A percentile compares a stretch with the other conserved stretches of the same genome.
These are phyloP conservation scores for Candida railenensis DNA, from an alignment of 805 yeast species.

Conservation along the genomic window DNA sequence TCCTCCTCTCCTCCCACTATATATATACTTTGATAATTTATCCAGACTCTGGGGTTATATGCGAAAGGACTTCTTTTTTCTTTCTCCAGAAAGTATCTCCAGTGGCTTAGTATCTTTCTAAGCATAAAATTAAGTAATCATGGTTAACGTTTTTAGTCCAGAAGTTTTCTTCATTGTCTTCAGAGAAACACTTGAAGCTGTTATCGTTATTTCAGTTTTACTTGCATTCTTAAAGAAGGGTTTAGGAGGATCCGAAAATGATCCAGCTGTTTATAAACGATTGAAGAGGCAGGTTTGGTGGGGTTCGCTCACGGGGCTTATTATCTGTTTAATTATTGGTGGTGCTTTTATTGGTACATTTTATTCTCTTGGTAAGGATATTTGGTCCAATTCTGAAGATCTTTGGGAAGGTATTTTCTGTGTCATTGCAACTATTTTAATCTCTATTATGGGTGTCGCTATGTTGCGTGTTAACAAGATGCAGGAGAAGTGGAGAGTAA, in stretches of 20 bases:
- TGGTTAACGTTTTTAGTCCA: conserved; percentile 60
- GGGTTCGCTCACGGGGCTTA: conserved; percentile 69
- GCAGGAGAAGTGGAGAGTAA: conserved; percentile 93
- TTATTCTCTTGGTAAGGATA: conserved; percentile 72
- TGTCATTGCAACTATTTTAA: conserved; percentile 80
- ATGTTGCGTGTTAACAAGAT: conserved; percentile 91
- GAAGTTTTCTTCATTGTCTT: conserved; percentile 83
- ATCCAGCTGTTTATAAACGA: conserved; percentile 51
- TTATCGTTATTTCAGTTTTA: conserved; percentile 81
- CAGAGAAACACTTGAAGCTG: conserved; percentile 89
- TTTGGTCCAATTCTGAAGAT: conserved; percentile 86
- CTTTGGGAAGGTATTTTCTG: conserved; percentile 94
- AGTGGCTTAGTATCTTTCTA: background rate
- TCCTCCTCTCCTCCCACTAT: background rate
- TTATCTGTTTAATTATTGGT: conserved; percentile 78
- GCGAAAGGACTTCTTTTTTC: too few relatives aligned
- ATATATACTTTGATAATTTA: background rate
- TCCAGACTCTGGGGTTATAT: background rate
- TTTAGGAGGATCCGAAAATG: conserved; percentile 52
- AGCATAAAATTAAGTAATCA: conserved; percentile 9
- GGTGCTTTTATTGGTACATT: conserved; percentile 93
- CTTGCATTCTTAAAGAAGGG: conserved; percentile 88
- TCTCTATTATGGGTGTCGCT: conserved; percentile 89
- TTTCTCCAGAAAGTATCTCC: background rate
- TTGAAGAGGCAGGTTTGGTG: conserved; percentile 76